Conservation (phyloP, 1,284 basidiomycete species). For the Veloboletus limbatus region DNA sequence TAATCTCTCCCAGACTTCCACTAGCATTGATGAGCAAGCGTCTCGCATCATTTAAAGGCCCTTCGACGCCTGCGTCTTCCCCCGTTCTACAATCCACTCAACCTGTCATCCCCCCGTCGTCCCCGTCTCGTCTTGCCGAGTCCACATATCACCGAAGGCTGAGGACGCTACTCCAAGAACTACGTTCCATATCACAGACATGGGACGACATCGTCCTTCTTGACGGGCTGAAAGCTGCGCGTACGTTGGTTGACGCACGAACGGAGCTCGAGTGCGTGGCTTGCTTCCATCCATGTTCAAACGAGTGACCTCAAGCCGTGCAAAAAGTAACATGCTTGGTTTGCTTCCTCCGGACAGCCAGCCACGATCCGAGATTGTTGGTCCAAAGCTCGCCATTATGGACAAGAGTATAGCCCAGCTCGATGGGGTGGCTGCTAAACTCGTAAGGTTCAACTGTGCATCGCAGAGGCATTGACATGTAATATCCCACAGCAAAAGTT, state of each 20-base stretch:
- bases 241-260: constrained; percentile 62
- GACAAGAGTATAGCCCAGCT: constrained; percentile 60
- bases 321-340: constrained; percentile 68
- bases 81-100: constrained; percentile 49
- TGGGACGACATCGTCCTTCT: constrained; percentile 76
- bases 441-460: constrained; percentile 43
- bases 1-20: constrained; percentile 17
- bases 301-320: background rate
- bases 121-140: constrained; percentile 55
- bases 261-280: constrained; percentile 77
- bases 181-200: constrained; percentile 55
- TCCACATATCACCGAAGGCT: constrained; percentile 72
- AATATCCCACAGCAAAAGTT: constrained; percentile 54
- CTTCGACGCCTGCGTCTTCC: constrained; percentile 67
- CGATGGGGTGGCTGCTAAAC: constrained; percentile 56
- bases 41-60: constrained; percentile 71
- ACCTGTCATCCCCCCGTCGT: constrained; percentile 39
- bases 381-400: constrained; percentile 64
- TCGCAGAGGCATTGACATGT: background rate
- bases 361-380: constrained; percentile 56
- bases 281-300: background rate
- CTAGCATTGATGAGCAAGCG: constrained; percentile 40
- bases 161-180: constrained; percentile 59
- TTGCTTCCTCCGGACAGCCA: constrained; percentile 47
- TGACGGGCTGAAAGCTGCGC: constrained; percentile 70